Evolutionary conservation across 768 basidiomycete species (phyloP).

Genomic region (Porpolomopsis calyptriformis): DNA sequence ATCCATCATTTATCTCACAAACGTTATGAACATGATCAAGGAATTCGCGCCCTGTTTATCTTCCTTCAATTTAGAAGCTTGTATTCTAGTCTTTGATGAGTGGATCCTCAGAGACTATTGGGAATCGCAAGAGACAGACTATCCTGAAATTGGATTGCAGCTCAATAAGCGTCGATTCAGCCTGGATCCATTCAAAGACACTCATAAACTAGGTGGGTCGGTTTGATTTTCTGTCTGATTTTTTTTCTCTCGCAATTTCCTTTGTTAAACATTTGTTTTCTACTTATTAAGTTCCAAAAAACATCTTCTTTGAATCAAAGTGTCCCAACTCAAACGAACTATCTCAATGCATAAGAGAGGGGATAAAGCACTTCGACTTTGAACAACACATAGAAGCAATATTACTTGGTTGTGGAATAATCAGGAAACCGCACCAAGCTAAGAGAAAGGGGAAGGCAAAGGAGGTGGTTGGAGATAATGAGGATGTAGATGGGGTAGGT

Average conservation of each 20-base stretch:
- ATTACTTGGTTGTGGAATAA: not conserved
- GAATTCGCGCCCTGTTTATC: not conserved
- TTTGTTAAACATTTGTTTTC: no score
- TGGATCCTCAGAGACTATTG: not conserved
- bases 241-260: not conserved
- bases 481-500: not conserved
- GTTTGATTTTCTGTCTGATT: not conserved
- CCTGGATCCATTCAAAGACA: not conserved
- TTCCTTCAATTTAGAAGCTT: not conserved
- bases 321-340: not conserved
- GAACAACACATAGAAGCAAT: not conserved
- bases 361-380: not conserved
- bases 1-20: not conserved
- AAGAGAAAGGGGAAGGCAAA: not conserved
- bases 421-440: not conserved
- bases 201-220: not conserved
- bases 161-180: not conserved
- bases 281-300: not conserved
- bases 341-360: not conserved
- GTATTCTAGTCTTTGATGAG: not conserved
- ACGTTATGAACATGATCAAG: not conserved
- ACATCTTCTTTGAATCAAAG: not conserved
- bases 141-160: not conserved
- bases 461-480: not conserved
- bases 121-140: not conserved